Evolutionary conservation across 208 protist species (phyloP).

Genomic region (Perkinsela sp.): DNA sequence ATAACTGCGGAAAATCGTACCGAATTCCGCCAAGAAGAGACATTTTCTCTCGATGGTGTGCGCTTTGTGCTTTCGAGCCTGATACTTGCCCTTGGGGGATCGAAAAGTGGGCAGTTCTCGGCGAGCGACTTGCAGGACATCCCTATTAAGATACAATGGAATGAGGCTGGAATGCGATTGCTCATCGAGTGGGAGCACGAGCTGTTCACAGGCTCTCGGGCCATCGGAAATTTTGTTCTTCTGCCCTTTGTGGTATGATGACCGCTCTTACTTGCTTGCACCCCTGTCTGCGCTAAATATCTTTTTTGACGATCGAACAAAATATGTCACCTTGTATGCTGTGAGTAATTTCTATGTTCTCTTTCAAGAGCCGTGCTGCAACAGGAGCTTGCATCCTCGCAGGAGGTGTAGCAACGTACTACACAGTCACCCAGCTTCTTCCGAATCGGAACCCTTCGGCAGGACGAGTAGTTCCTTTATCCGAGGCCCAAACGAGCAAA

Average conservation of each 20-base stretch:
- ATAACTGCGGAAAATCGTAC: background rate
- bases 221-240: background rate
- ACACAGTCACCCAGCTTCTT: no score
- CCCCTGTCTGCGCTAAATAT: no score
- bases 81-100: background rate
- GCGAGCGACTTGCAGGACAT: background rate
- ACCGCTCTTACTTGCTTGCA: no score
- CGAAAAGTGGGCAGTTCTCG: background rate
- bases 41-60: background rate
- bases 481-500: no score
- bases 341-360: no score
- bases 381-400: no score
- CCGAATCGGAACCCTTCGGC: no score
- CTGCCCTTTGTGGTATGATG: background rate
- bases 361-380: no score
- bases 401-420: no score
- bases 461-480: no score
- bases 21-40: background rate
- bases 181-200: background rate
- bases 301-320: no score
- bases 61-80: background rate
- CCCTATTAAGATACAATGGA: background rate
- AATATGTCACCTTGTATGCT: no score
- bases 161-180: background rate
- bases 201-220: background rate